Evolutionary conservation across 352 stramenopile species (phyloP), one percentile per base, ranked within the genome.

Genomic region (Phytopythium ostracodes): DNA sequence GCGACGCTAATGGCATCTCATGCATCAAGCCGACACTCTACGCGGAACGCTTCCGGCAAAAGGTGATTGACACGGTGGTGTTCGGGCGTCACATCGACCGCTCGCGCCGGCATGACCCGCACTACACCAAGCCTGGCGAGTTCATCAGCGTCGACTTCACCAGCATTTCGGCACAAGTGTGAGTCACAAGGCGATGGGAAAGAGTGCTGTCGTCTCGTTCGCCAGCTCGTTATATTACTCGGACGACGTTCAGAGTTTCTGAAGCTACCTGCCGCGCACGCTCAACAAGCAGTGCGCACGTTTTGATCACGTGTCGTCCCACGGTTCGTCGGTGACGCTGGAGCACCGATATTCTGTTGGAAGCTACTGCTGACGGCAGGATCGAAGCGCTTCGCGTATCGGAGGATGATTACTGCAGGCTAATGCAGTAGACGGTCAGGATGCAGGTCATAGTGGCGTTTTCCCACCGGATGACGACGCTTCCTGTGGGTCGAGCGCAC

Each of bases 121-220:
- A 60, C 25, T 65, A 73, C 35, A 73, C 77, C 72, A 60, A 78
- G 59, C 67, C 82, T 70, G 66, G 72, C 4, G 73, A 90, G 60
- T 88, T 81, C 57, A 89, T 92, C 79, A 91, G 88, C 74, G 84
- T 92, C 58, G 84, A 92, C 67, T 92, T 92, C 73, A 84, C 81
- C 38, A 84, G 81, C 66, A 77, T 81, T 50, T 77, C 72, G 47
- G 73, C 75, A 60, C 65, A 73, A 43, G 68, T 77, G 42, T 65
- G 59, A 65, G 14, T 1, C 7, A 25, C 31, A 36, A 20, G 20
- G 29, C 24, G 18, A 57, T 18, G 12, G 12, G 14, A 6, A 49
- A 14, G 25, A 22, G n/a, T 17, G 29, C 15, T 29, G 18, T 9
- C 11, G 15, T n/a, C 25, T 8, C 35, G 20, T 38, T 24, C 3